A percentile compares a stretch with the other conserved stretches of the same genome.
These are phyloP conservation scores for Podila epigama DNA, from an alignment of 192 early-diverging fungal genomes.

Conservation along the genomic window DNA sequence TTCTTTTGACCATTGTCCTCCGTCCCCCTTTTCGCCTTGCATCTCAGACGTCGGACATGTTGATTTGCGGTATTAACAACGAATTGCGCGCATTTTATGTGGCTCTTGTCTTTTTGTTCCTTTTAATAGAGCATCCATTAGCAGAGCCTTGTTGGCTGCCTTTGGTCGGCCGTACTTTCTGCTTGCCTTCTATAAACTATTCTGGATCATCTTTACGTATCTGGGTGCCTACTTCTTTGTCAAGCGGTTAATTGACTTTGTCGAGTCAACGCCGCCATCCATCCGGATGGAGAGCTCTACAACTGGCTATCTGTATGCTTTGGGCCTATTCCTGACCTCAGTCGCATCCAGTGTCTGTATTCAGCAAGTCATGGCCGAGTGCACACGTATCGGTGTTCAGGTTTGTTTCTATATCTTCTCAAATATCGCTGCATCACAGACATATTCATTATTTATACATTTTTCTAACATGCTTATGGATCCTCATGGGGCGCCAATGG, in stretches of 20 bases:
- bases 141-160: constrained; percentile 59
- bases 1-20: no score
- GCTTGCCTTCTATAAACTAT: constrained; percentile 67
- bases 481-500: no score
- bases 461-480: not conserved
- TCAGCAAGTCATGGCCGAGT: constrained; percentile 53
- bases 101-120: constrained; percentile 2
- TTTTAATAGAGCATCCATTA: constrained; percentile 58
- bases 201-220: constrained; percentile 70
- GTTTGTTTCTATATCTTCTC: constrained; percentile 11
- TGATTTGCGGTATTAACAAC: constrained; percentile 1
- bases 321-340: constrained; percentile 61
- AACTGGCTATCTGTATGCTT: constrained; percentile 61
- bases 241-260: constrained; percentile 52
- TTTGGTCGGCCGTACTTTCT: constrained; percentile 63
- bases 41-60: no score
- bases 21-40: no score
- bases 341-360: constrained; percentile 49
- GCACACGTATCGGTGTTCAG: constrained; percentile 54
- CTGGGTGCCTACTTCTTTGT: constrained; percentile 64
- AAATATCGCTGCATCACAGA: constrained; percentile 16
- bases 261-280: constrained; percentile 25
- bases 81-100: constrained; percentile 33
- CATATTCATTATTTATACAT: not conserved
- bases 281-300: not conserved